phyloP scores from a whole-genome alignment of 345 rosid genomes.

The Gossypium arboreum region DNA sequence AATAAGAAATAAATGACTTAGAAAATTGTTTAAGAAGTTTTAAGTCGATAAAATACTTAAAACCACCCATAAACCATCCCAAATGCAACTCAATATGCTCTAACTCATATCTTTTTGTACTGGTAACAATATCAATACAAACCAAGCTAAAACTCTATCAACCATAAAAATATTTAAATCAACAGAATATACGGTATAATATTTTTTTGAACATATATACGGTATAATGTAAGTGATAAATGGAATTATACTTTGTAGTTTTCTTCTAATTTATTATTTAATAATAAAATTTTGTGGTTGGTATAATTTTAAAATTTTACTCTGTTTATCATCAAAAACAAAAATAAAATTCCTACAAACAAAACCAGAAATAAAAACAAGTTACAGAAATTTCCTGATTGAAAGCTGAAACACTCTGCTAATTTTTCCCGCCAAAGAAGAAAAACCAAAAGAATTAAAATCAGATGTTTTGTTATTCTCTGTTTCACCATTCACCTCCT shows the following conservation, averaged over 20 bases:
- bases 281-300: background rate
- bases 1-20: too few relatives aligned
- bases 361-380: background rate
- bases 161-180: too few relatives aligned
- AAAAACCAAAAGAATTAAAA: constrained; percentile 1
- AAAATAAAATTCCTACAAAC: background rate
- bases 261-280: background rate
- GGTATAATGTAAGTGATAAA: background rate
- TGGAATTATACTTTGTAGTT: background rate
- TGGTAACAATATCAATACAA: fast-evolving
- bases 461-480: constrained; percentile 32
- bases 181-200: too few relatives aligned
- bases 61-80: fast-evolving
- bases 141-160: too few relatives aligned
- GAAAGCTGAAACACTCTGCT: background rate
- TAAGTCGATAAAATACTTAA: too few relatives aligned
- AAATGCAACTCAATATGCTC: fast-evolving
- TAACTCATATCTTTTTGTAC: fast-evolving
- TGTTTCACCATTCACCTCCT: constrained; percentile 17
- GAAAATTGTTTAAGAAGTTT: too few relatives aligned
- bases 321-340: background rate
- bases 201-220: too few relatives aligned
- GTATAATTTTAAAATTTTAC: background rate
- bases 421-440: constrained; percentile 11
- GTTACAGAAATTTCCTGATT: background rate